These are phyloP conservation scores for Passiflora organensis DNA, from an alignment of 345 rosid species.

Conservation along the genomic window DNA sequence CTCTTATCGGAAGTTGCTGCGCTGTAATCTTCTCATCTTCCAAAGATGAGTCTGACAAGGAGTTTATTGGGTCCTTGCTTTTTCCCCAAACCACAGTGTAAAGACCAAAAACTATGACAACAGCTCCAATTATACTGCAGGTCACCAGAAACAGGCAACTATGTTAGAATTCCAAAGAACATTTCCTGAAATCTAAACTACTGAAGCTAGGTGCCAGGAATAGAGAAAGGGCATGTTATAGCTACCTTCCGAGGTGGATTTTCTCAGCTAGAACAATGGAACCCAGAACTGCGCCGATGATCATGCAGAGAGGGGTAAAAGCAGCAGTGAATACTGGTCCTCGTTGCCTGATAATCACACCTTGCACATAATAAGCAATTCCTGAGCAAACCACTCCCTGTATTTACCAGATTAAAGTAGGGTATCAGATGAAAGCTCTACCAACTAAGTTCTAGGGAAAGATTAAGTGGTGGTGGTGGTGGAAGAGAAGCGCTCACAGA, in stretches of 20 bases:
- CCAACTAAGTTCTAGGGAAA: not conserved
- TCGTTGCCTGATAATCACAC: conserved; percentile 48
- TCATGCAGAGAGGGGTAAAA: conserved; percentile 83
- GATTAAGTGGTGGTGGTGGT: not conserved
- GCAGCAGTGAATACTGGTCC: conserved; percentile 87
- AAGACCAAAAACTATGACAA: conserved; percentile 65
- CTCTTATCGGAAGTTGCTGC: conserved; percentile 50
- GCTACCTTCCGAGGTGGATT: conserved; percentile 80
- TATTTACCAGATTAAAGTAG: not conserved
- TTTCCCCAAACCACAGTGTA: conserved; percentile 93
- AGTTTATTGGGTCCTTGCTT: conserved; percentile 44
- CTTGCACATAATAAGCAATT: conserved; percentile 77
- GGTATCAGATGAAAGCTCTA: no score
- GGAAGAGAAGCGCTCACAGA: conserved; percentile 38
- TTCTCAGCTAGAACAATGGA: conserved; percentile 59
- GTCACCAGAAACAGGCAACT: not conserved
- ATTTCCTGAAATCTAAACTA: not conserved
- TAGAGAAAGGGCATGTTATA: not conserved
- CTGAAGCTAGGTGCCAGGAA: not conserved
- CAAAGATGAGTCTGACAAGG: conserved; percentile 2
- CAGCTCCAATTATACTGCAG: conserved; percentile 72
- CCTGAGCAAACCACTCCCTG: conserved; percentile 97
- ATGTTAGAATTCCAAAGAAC: not conserved
- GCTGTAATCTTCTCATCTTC: conserved; percentile 27
- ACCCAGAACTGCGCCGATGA: conserved; percentile 69